Percentiles rank a stretch among this genome's conserved stretches.
Conservation (phyloP, 176 grass and related monocot species). For the Zizania latifolia region DNA sequence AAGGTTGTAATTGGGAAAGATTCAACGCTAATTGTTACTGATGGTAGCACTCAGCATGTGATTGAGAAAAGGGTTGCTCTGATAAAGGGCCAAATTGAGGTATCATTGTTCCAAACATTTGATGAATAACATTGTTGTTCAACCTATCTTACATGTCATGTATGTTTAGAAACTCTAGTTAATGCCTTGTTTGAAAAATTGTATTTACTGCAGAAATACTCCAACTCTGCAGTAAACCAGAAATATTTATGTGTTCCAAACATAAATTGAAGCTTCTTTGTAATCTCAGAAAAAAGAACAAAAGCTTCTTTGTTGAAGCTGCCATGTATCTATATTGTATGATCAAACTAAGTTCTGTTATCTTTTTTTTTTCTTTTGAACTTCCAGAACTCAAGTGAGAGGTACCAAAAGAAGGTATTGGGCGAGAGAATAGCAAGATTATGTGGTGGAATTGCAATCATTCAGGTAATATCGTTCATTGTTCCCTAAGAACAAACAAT, state of each 20-base stretch:
- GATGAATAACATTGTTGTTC: background rate
- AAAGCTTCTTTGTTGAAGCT: background rate
- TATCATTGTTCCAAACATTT: slow-evolving; percentile 23
- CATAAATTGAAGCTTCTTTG: background rate
- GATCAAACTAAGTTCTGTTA: slow-evolving; percentile 16
- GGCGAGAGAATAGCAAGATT: slow-evolving; percentile 89
- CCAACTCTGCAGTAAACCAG: background rate
- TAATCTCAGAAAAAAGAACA: background rate
- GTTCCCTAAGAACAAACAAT: background rate
- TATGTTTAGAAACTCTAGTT: background rate
- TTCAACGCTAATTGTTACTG: slow-evolving; percentile 80
- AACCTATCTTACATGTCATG: background rate
- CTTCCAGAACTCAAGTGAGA: slow-evolving; percentile 62
- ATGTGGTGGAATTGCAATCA: slow-evolving; percentile 79
- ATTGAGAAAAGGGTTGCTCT: slow-evolving; percentile 67
- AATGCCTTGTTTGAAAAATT: background rate
- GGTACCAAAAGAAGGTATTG: slow-evolving; percentile 81
- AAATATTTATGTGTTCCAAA: background rate
- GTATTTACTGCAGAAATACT: background rate
- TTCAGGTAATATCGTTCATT: slow-evolving; percentile 53
- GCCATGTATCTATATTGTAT: background rate
- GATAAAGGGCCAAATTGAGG: slow-evolving; percentile 66
- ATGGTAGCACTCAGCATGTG: slow-evolving; percentile 52
- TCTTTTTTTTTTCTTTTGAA: slow-evolving; percentile 13
- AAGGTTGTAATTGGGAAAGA: slow-evolving; percentile 78